Base-by-base conservation (phyloP, 805 yeast species). In the Myxozyma neotropica region DNA sequence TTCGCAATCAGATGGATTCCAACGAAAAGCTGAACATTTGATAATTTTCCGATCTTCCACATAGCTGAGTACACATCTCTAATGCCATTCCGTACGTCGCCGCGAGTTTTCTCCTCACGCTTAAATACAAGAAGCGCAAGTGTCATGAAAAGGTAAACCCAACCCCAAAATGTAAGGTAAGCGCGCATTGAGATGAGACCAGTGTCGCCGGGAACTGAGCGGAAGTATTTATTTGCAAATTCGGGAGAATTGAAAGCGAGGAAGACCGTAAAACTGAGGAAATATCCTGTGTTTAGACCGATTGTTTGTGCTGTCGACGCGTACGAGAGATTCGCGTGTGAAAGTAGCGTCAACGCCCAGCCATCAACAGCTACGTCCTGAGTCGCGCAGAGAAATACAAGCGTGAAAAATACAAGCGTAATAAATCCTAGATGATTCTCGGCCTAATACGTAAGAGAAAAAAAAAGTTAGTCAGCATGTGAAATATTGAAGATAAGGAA, bases 331-430 rank as follows among this genome's bases (percentile, higher is more conserved):
- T 95, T 87, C 27, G 82, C 83, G 26, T 85, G 84, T 17, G 92
- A 84, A 53, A 94, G 77, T 40, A 93, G 84, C 1, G 97, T 94
- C 69, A 94, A 76, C 0, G 98, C 97, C 99, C 99, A 94, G 10
- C 99, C 98, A 75, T 94, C 99, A 23, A 94, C 99, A 0, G 99
- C 98, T 57, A 94, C 94, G 72, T 94, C 99, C 73, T 94, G 99
- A 0, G 99, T 93, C 0, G 98, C 97, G 75, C 97, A 92, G 60
- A 92, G 78, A 58, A 93, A 82, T 33, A 94, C 94, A 59, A 94
- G 76, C 23, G 83, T 65, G 68, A 92, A 88, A 74, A 94, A 94
- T 57, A 83, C 79, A 51, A 77, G 67, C 0, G 98, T 89, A 61
- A 94, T 81, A 2, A 74, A 70, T 13, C 75, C 69, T 59, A 90